Conservation (phyloP, 2,329 filamentous ascomycete genomes). For the Pseudopithomyces chartarum region DNA sequence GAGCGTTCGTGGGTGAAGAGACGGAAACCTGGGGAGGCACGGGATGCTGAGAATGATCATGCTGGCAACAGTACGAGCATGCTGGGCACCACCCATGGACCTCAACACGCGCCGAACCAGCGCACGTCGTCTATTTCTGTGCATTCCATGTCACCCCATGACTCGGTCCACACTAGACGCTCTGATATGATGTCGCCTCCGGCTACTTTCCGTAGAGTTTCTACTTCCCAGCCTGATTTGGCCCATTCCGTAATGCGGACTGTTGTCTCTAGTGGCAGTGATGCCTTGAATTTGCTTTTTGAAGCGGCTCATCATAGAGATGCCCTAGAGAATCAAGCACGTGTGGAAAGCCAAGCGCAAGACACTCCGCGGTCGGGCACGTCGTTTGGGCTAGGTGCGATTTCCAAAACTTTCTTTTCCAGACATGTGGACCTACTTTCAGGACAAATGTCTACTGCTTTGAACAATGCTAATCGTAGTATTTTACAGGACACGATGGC, state of each 20-base stretch:
- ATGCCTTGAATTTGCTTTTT: constrained; percentile 59
- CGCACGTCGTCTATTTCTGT: constrained; percentile 26
- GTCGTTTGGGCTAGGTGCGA: constrained; percentile 14
- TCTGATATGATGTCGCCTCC: constrained; percentile 38
- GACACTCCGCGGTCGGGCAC: constrained; percentile 42
- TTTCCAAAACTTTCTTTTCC: background rate
- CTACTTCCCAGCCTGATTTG: constrained; percentile 41
- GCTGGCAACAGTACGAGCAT: constrained; percentile 4
- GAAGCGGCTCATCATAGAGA: constrained; percentile 52
- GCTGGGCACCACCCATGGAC: background rate
- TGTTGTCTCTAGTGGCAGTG: constrained; percentile 59
- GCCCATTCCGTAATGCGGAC: constrained; percentile 52
- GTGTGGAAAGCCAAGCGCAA: constrained; percentile 43
- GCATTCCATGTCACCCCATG: constrained; percentile 29
- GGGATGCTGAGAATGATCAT: constrained; percentile 25
- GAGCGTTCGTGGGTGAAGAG: constrained; percentile 47
- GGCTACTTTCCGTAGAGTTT: constrained; percentile 35
- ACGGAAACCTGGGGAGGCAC: constrained; percentile 38
- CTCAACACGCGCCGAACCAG: constrained; percentile 20
- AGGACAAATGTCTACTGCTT: background rate
- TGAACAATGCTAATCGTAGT: background rate
- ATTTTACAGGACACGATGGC: constrained; percentile 16
- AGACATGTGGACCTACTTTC: background rate
- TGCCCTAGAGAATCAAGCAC: constrained; percentile 40
- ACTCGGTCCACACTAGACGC: constrained; percentile 33